phyloP scores from a whole-genome alignment of 176 grass and related monocot species.

The Zoysia pacifica region DNA sequence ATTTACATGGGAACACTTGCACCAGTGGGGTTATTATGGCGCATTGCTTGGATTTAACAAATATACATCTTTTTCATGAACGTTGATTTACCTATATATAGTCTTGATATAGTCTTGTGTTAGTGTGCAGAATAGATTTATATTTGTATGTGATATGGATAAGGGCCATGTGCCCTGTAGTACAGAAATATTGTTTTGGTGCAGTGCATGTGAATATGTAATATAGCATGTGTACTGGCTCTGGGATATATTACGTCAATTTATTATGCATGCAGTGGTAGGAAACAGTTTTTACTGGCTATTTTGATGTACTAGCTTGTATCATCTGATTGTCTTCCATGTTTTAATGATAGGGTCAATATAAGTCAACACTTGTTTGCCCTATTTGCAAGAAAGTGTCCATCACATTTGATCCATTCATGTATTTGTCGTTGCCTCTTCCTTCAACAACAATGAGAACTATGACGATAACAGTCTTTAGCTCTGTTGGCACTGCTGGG shows the following conservation, averaged over 20 bases:
- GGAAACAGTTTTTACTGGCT: background rate
- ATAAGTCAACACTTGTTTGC: constrained; percentile 93
- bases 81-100: background rate
- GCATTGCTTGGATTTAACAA: background rate
- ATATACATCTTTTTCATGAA: constrained; percentile 5
- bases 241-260: background rate
- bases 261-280: background rate
- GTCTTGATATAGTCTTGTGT: background rate
- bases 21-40: background rate
- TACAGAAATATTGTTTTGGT: background rate
- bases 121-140: background rate
- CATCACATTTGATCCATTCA: constrained; percentile 92
- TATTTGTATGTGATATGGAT: background rate
- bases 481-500: constrained; percentile 55
- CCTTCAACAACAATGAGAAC: constrained; percentile 85
- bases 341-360: constrained; percentile 81
- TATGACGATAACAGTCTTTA: constrained; percentile 80
- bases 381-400: constrained; percentile 90
- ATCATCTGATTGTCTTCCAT: constrained; percentile 28
- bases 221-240: background rate
- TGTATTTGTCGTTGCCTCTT: constrained; percentile 93
- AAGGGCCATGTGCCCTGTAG: background rate
- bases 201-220: background rate
- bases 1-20: background rate
- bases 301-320: constrained; percentile 2